Evolutionary conservation across 2,329 filamentous ascomycete species (phyloP).

Genomic region (Blumeria hordei): DNA sequence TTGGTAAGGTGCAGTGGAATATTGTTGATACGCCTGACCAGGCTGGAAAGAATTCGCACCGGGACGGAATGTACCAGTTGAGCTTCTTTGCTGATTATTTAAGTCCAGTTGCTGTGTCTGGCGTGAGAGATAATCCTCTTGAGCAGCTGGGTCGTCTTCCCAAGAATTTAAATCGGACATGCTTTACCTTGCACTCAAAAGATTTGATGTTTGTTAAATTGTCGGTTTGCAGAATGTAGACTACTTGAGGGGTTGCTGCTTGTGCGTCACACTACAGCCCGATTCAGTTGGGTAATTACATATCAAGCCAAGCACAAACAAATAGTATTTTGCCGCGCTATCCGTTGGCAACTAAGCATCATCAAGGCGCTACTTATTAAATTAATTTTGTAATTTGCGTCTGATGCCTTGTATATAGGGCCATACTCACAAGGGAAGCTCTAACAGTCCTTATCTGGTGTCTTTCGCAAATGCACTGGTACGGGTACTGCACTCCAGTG

Average conservation of each 20-base stretch:
- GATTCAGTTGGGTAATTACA: too few species aligned
- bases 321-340: too few species aligned
- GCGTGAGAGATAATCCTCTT: conserved; percentile 53
- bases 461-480: too few species aligned
- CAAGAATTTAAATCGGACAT: conserved; percentile 91
- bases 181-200: conserved; percentile 4
- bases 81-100: conserved; percentile 32
- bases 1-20: conserved; percentile 31
- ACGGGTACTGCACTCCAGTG: too few species aligned
- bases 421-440: too few species aligned
- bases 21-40: conserved; percentile 39
- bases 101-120: conserved; percentile 58
- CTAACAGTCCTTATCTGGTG: too few species aligned
- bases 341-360: too few species aligned
- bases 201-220: neutral
- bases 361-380: too few species aligned
- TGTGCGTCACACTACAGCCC: too few species aligned
- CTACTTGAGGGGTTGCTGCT: neutral
- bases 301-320: too few species aligned
- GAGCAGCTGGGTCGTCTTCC: conserved; percentile 65
- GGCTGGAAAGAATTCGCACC: conserved; percentile 47
- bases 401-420: too few species aligned
- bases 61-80: conserved; percentile 48
- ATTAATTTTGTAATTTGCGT: too few species aligned
- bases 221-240: neutral